These are phyloP conservation scores for Scleroderma citrinum DNA, from an alignment of 768 basidiomycete species.

Conservation along the genomic window DNA sequence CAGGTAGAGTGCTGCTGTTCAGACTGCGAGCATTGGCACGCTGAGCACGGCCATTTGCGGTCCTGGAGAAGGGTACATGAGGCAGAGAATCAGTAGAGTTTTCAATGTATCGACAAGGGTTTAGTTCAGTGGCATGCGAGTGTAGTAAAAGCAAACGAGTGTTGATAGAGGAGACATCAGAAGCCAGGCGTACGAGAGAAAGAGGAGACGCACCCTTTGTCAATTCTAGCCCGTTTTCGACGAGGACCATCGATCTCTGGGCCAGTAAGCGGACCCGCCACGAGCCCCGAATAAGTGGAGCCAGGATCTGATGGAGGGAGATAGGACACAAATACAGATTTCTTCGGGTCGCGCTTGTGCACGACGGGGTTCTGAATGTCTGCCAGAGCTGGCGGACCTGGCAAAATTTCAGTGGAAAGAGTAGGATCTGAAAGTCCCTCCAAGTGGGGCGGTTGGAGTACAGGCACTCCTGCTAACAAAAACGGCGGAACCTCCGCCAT, in stretches of 20 bases:
- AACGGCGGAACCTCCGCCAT: slow-evolving; percentile 64
- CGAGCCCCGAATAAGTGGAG: slow-evolving; percentile 78
- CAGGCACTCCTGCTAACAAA: slow-evolving; percentile 65
- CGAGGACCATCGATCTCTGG: slow-evolving; percentile 56
- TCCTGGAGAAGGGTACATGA: slow-evolving; percentile 30
- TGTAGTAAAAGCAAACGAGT: not conserved
- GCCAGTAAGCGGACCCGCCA: slow-evolving; percentile 57
- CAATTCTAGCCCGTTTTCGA: slow-evolving; percentile 66
- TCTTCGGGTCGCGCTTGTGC: slow-evolving; percentile 76
- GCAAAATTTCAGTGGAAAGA: slow-evolving; percentile 86
- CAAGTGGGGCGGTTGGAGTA: slow-evolving; percentile 72
- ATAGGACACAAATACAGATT: slow-evolving; percentile 67
- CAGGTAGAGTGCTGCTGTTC: slow-evolving; percentile 33
- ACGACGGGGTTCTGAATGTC: slow-evolving; percentile 59
- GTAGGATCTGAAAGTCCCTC: slow-evolving; percentile 65
- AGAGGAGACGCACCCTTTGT: slow-evolving; percentile 58
- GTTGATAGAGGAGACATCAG: slow-evolving; percentile 5
- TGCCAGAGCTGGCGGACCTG: slow-evolving; percentile 74
- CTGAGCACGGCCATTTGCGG: slow-evolving; percentile 62
- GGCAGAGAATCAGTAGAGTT: slow-evolving; percentile 8
- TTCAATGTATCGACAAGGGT: slow-evolving; percentile 24
- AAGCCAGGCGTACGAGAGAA: slow-evolving; percentile 16
- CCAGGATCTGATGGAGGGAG: slow-evolving; percentile 82
- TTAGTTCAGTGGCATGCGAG: slow-evolving; percentile 15
- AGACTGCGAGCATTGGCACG: slow-evolving; percentile 65